phyloP scores from a whole-genome alignment of 495 filamentous ascomycete genomes.

The Tuber brumale region DNA sequence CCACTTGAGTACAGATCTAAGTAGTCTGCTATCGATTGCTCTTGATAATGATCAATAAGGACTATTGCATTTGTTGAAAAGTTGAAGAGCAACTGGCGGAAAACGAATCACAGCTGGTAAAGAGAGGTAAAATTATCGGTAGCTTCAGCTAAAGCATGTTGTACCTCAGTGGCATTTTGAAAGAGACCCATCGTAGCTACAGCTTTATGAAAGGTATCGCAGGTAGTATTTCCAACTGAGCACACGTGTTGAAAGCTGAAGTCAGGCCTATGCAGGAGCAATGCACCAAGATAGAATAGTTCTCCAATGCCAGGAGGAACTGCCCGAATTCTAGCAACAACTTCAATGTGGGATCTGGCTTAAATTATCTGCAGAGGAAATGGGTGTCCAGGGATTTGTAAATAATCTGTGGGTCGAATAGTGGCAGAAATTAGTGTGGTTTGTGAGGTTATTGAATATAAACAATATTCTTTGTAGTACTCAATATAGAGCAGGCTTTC shows the following conservation, averaged over 20 bases:
- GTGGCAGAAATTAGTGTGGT: no score
- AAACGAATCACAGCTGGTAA: constrained; percentile 14
- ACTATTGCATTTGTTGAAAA: constrained; percentile 7
- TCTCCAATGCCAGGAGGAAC: constrained; percentile 13
- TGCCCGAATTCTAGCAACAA: constrained; percentile 5
- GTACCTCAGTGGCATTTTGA: constrained; percentile 7
- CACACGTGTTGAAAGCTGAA: neutral
- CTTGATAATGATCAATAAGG: constrained; percentile 13
- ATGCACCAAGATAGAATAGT: constrained; percentile 18
- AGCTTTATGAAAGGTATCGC: no score
- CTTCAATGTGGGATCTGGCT: neutral
- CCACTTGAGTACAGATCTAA: neutral
- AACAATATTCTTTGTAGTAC: constrained; percentile 10
- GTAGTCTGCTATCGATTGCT: constrained; percentile 13
- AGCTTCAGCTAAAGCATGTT: no score
- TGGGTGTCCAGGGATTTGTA: no score
- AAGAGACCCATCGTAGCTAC: constrained; percentile 11
- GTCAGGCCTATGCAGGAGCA: constrained; percentile 1
- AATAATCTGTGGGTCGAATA: neutral
- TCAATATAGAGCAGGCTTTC: constrained; percentile 11
- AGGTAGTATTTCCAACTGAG: neutral
- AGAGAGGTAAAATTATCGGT: no score
- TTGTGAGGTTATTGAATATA: neutral
- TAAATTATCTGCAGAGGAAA: neutral
- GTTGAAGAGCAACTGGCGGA: constrained; percentile 12